Conservation (phyloP, 2,329 filamentous ascomycete genomes). For the Orbilia oligospora region DNA sequence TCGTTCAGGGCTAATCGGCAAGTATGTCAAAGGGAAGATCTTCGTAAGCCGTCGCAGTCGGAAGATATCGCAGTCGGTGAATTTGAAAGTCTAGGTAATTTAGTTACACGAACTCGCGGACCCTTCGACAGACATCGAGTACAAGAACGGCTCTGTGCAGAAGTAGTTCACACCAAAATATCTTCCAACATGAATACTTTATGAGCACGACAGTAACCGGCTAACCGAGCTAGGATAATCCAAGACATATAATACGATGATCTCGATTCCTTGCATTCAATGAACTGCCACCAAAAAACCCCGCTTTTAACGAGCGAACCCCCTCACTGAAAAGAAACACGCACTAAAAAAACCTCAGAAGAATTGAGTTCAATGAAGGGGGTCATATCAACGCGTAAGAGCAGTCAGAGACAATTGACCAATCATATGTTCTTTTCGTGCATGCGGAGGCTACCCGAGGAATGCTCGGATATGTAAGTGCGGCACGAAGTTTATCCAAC, state of each 20-base stretch:
- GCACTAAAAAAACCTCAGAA: not conserved
- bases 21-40: too few species aligned
- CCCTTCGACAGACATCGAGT: too few species aligned
- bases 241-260: not conserved
- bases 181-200: not conserved
- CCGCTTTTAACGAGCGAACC: not conserved
- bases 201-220: too few species aligned
- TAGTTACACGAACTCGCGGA: not conserved
- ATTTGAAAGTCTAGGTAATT: too few species aligned
- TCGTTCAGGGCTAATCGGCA: too few species aligned
- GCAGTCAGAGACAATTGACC: not conserved
- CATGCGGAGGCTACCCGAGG: constrained; percentile 5
- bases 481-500: constrained; percentile 38
- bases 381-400: not conserved
- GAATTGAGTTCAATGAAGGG: not conserved
- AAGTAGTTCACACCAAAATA: not conserved
- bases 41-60: not conserved
- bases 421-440: not conserved
- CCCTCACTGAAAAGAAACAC: not conserved
- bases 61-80: too few species aligned
- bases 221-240: not conserved
- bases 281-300: not conserved
- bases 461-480: constrained; percentile 22
- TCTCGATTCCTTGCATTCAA: not conserved
- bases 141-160: too few species aligned